Conservation (phyloP, 2,329 filamentous ascomycete species). For the Fusarium papillatum region DNA sequence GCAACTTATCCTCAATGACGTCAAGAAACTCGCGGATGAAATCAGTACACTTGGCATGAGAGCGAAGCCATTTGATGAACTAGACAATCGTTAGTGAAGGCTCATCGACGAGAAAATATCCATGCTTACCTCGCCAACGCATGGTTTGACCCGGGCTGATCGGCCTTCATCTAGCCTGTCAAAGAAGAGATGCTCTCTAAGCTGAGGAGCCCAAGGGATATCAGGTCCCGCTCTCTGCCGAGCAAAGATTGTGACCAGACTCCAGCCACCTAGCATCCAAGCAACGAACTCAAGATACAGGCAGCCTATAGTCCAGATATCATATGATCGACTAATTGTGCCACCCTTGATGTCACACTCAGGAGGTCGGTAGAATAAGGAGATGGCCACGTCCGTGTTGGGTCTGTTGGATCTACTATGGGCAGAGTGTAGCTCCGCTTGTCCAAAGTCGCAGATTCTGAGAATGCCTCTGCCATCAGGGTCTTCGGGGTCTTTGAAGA, state of each 20-base stretch:
- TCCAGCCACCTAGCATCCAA: conserved; percentile 26
- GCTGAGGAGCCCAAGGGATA: not conserved
- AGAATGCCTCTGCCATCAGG: not conserved
- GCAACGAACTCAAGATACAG: conserved; percentile 26
- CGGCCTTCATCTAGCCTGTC: not conserved
- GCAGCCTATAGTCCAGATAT: conserved; percentile 35
- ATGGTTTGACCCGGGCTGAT: not conserved
- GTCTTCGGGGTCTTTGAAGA: conserved; percentile 1
- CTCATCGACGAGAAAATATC: not conserved
- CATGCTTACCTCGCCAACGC: conserved; percentile 6
- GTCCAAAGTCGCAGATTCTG: conserved; percentile 22
- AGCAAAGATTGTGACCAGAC: not conserved
- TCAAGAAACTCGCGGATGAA: conserved; percentile 17
- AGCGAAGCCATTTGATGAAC: conserved; percentile 2
- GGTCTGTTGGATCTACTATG: conserved; percentile 7
- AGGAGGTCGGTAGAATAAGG: conserved; percentile 20
- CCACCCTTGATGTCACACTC: conserved; percentile 19
- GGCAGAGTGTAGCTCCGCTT: conserved; percentile 7
- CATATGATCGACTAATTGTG: conserved; percentile 11
- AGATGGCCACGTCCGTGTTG: conserved; percentile 8
- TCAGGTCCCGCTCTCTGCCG: not conserved
- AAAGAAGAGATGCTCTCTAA: conserved; percentile 13
- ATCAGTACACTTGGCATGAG: conserved; percentile 1
- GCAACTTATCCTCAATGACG: not conserved
- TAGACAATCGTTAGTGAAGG: not conserved